Evolutionary conservation across 2,329 filamentous ascomycete species (phyloP).

Genomic region (Stylonectria norvegica): DNA sequence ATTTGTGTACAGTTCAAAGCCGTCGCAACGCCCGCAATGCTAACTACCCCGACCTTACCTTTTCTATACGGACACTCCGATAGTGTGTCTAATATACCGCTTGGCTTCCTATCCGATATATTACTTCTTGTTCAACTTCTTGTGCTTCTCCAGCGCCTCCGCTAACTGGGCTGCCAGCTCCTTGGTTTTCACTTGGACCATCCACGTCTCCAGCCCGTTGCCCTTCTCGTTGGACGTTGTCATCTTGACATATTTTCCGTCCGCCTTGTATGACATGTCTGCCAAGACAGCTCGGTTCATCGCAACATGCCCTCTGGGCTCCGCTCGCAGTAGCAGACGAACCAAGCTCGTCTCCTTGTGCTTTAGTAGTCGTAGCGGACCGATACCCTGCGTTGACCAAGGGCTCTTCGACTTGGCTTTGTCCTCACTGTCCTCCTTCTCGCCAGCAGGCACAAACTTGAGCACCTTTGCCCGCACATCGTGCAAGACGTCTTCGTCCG

Average conservation of each 20-base stretch:
- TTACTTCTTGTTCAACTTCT: constrained; percentile 53
- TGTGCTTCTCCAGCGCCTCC: constrained; percentile 49
- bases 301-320: constrained; percentile 69
- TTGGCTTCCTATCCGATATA: constrained; percentile 16
- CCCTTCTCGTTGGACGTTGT: constrained; percentile 56
- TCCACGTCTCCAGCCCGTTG: constrained; percentile 63
- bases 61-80: constrained; percentile 23
- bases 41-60: constrained; percentile 22
- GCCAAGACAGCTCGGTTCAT: constrained; percentile 67
- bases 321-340: constrained; percentile 69
- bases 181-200: constrained; percentile 66
- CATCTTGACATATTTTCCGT: constrained; percentile 59
- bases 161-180: constrained; percentile 55
- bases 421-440: constrained; percentile 43
- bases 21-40: constrained; percentile 24
- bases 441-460: constrained; percentile 52
- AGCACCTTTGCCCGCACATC: constrained; percentile 69
- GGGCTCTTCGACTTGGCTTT: constrained; percentile 49
- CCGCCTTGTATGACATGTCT: constrained; percentile 59
- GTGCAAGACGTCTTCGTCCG: constrained; percentile 67
- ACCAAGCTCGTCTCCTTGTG: constrained; percentile 65
- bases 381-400: constrained; percentile 70
- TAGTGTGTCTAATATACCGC: constrained; percentile 23
- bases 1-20: constrained; percentile 16
- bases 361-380: constrained; percentile 68